These are phyloP conservation scores for Amanita exitialis DNA, from an alignment of 768 basidiomycete species.

Conservation along the genomic window DNA sequence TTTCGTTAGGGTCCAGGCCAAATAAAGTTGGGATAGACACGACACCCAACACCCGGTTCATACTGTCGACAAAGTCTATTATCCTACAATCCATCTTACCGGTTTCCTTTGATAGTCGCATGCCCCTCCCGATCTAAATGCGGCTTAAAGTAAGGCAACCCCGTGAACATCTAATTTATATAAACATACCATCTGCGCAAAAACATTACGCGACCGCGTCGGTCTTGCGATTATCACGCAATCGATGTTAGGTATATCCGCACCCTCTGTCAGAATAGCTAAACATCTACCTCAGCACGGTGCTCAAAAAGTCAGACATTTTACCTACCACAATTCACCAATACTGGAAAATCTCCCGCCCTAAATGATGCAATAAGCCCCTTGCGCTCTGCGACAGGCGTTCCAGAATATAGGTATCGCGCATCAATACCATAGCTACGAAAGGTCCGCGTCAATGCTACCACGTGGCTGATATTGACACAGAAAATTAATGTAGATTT, in stretches of 20 bases:
- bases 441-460: constrained; percentile 63
- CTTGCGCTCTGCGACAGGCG: constrained; percentile 53
- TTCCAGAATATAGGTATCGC: constrained; percentile 64
- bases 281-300: not conserved
- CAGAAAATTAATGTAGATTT: constrained; percentile 92
- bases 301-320: not conserved
- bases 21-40: constrained; percentile 77
- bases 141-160: not conserved
- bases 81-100: constrained; percentile 80
- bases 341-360: constrained; percentile 67
- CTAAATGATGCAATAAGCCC: constrained; percentile 59
- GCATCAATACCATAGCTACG: constrained; percentile 75
- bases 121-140: constrained; percentile 81
- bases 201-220: constrained; percentile 81
- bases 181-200: constrained; percentile 77
- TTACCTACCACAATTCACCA: constrained; percentile 75
- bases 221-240: constrained; percentile 84
- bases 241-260: constrained; percentile 93
- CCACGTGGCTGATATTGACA: constrained; percentile 75
- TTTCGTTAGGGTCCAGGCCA: constrained; percentile 66
- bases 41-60: constrained; percentile 56
- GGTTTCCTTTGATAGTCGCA: constrained; percentile 73
- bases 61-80: constrained; percentile 85
- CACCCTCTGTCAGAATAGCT: constrained; percentile 90
- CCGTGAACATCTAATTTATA: not conserved